Base-by-base conservation (phyloP, 352 stramenopile genomes). In the Albugo laibachii region DNA sequence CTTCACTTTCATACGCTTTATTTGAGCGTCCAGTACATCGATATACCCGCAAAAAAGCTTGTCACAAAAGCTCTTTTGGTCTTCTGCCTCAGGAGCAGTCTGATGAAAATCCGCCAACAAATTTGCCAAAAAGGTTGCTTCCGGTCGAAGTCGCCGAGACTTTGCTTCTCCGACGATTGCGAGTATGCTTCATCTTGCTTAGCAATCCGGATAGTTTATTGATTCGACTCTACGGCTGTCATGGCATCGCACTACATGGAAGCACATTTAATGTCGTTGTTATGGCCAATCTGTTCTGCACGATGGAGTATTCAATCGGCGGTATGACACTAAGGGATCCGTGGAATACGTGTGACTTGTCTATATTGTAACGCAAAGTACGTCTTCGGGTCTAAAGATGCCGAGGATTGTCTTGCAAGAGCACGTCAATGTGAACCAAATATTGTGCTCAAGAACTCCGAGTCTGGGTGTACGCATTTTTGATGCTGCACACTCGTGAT, bases 241-340 rank as follows among this genome's bases (percentile, higher is more conserved):
- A 91, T 57, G 75, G 74, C 5, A 86, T 91, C 47, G 69, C 75
- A 0, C 24, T 91, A 19, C 88, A 91, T 51, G 75, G 75, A 56
- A 91, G 83, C 54, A 88, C 75, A 41, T 91, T 91, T 59, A 83
- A 91, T 59, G 87, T 91, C 48, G 75, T 91, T 16, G 78, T 91
- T 19, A 91, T 91, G 78, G 73, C 75, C 5, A 91, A 91, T 41
- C 47, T 91, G 18, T 91, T 91, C 47, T 84, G 68, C 46, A 84
- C 69, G 68, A 83, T 20, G 79, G 75, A 35, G 75, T 85, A 16
- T 88, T 91, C 48, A 75, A 91, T 36, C 73, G 75, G 15, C 69
- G 78, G 5, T 91, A 91, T 55, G 78, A 91, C 45, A 86, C 88
- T 52, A 91, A 91, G 62, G 78, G 78, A 1, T 88, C 75, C 6